Evolutionary conservation across 352 stramenopile genomes (phyloP).

Genomic region (Phytopythium helicoides): DNA sequence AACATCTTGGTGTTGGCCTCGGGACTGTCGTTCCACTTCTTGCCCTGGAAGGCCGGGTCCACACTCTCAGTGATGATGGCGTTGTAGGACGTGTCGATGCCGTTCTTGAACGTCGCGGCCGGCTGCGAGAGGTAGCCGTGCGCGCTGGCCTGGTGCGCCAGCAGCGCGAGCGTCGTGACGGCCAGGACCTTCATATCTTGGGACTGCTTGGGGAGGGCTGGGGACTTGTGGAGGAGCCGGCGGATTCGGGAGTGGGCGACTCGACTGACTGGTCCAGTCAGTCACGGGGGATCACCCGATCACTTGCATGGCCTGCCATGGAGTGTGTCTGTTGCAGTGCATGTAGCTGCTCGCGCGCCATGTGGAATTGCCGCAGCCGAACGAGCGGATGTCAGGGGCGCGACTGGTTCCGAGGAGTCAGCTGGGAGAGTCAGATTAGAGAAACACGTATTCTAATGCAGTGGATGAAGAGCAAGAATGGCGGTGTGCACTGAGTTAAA

Average conservation of each 20-base stretch:
- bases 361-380: too few species aligned
- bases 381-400: neutral
- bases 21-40: conserved; percentile 38
- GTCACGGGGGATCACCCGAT: too few species aligned
- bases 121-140: conserved; percentile 44
- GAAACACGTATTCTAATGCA: too few species aligned
- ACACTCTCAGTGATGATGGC: conserved; percentile 21
- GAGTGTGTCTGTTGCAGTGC: too few species aligned
- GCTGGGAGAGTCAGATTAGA: too few species aligned
- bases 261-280: too few species aligned
- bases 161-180: conserved; percentile 15
- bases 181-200: conserved; percentile 14
- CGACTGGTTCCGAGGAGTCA: too few species aligned
- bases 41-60: conserved; percentile 23
- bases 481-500: too few species aligned
- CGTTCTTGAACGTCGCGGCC: conserved; percentile 25
- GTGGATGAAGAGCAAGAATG: too few species aligned
- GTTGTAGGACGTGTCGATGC: conserved; percentile 32
- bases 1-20: conserved; percentile 34
- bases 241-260: conserved; percentile 3
- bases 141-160: conserved; percentile 18
- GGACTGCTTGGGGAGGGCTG: neutral
- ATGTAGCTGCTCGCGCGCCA: neutral
- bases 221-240: neutral
- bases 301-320: too few species aligned